Evolutionary conservation across 163 green algal genomes (phyloP).

Genomic region (Chloromonas sp.): DNA sequence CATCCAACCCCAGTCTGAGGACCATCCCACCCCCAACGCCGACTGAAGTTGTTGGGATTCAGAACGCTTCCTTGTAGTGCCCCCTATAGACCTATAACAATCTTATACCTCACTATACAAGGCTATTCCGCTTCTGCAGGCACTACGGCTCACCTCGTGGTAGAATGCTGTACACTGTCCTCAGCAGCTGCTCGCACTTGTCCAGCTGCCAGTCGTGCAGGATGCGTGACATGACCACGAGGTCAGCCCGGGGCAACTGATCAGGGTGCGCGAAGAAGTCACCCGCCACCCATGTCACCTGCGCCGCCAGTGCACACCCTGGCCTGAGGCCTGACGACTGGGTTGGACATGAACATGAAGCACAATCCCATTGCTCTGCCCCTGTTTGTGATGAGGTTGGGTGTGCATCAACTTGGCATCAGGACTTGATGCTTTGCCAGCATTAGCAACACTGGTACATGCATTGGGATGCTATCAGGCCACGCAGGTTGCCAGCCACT

Average conservation of each 20-base stretch:
- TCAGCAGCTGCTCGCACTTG: slow-evolving; percentile 15
- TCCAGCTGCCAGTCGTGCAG: slow-evolving; percentile 29
- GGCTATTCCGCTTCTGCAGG: no score
- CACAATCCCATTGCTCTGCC: no score
- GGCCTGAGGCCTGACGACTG: neutral
- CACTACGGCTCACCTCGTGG: slow-evolving; percentile 9
- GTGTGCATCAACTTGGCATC: no score
- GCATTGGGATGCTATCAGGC: neutral
- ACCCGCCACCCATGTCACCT: slow-evolving; percentile 14
- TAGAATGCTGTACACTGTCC: slow-evolving; percentile 6
- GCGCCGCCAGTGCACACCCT: neutral
- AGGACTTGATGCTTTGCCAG: no score
- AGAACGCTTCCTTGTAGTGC: no score
- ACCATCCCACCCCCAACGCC: no score
- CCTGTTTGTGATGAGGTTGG: no score
- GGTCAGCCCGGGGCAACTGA: slow-evolving; percentile 9
- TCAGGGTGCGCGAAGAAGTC: slow-evolving; percentile 17
- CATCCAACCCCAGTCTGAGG: no score
- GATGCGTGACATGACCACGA: slow-evolving; percentile 13
- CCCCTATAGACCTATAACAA: no score
- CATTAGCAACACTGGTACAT: neutral
- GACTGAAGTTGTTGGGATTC: no score
- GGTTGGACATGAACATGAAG: neutral
- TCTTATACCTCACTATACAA: no score
- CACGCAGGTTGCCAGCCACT: neutral